Conservation (phyloP, 495 filamentous ascomycete species). For the Xylaria nigripes region DNA sequence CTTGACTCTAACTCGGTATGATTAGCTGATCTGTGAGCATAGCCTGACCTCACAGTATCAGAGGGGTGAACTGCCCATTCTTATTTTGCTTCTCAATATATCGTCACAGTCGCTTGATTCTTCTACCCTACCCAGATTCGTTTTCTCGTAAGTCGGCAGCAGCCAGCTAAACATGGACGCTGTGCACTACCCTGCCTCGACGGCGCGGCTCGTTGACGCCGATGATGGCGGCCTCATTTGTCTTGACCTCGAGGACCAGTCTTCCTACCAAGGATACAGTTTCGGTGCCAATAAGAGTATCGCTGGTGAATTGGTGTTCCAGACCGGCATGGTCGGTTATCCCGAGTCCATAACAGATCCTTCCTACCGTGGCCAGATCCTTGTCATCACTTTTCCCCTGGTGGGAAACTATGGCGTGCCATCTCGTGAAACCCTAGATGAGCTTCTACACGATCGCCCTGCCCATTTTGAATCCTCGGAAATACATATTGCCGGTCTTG, state of each 20-base stretch:
- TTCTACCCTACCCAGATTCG: not conserved
- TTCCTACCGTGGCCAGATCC: conserved; percentile 85
- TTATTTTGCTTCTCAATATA: not conserved
- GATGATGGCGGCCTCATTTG: conserved; percentile 55
- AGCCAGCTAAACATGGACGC: conserved; percentile 32
- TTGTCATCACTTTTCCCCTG: conserved; percentile 84
- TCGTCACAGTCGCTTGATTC: not conserved
- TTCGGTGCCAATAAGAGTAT: conserved; percentile 89
- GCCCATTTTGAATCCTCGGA: conserved; percentile 85
- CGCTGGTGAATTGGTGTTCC: conserved; percentile 95
- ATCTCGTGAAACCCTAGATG: conserved; percentile 69
- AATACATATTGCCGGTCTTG: conserved; percentile 86
- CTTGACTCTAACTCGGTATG: not conserved
- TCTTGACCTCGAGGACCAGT: conserved; percentile 86
- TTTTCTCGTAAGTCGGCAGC: not conserved
- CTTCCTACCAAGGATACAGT: conserved; percentile 82
- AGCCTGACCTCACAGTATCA: conserved; percentile 2
- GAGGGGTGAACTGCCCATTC: conserved; percentile 7
- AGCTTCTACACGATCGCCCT: conserved; percentile 71
- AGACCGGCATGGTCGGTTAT: conserved; percentile 99
- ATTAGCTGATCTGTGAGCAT: conserved; percentile 6
- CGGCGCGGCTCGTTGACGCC: conserved; percentile 39
- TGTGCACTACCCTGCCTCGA: conserved; percentile 45
- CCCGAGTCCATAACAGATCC: conserved; percentile 91
- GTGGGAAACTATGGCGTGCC: conserved; percentile 95